Evolutionary conservation across 108 stramenopile species (phyloP).

Genomic region (Pseudonitzschia pungens): DNA sequence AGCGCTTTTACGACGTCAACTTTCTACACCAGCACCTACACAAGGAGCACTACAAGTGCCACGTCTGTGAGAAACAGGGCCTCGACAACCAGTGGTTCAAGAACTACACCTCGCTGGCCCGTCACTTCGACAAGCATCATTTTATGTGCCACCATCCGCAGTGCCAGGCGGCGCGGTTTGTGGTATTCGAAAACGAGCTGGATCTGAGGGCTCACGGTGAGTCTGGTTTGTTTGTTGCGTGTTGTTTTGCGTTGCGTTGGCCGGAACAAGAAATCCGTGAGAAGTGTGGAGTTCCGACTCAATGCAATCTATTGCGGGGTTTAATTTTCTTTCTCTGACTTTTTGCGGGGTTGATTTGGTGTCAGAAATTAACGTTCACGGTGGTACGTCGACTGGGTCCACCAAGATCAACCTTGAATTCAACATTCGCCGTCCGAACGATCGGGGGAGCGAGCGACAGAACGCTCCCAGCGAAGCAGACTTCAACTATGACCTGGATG

Average conservation of each 20-base stretch:
- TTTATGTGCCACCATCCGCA: slow-evolving; percentile 74
- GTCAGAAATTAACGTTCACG: slow-evolving; percentile 53
- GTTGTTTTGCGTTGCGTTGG: no score
- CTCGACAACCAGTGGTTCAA: slow-evolving; percentile 83
- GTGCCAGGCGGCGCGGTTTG: slow-evolving; percentile 78
- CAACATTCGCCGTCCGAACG: slow-evolving; percentile 56
- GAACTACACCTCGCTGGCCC: slow-evolving; percentile 65
- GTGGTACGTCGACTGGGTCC: slow-evolving; percentile 49
- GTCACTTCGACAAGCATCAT: slow-evolving; percentile 86
- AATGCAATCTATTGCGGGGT: no score
- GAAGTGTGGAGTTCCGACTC: no score
- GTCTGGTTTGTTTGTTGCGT: no score
- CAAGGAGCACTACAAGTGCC: slow-evolving; percentile 89
- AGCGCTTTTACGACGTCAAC: slow-evolving; percentile 78
- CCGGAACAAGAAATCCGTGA: no score
- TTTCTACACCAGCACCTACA: slow-evolving; percentile 83
- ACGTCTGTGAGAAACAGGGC: slow-evolving; percentile 79
- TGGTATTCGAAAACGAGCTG: slow-evolving; percentile 87
- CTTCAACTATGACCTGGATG: slow-evolving; percentile 77
- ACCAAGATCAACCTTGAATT: slow-evolving; percentile 85
- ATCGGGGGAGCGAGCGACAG: slow-evolving; percentile 37
- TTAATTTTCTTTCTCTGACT: no score
- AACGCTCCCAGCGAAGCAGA: slow-evolving; percentile 49
- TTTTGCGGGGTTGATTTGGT: no score
- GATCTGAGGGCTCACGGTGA: slow-evolving; percentile 72